phyloP scores from a whole-genome alignment of 352 stramenopile genomes.

The Blastocystis sp. region DNA sequence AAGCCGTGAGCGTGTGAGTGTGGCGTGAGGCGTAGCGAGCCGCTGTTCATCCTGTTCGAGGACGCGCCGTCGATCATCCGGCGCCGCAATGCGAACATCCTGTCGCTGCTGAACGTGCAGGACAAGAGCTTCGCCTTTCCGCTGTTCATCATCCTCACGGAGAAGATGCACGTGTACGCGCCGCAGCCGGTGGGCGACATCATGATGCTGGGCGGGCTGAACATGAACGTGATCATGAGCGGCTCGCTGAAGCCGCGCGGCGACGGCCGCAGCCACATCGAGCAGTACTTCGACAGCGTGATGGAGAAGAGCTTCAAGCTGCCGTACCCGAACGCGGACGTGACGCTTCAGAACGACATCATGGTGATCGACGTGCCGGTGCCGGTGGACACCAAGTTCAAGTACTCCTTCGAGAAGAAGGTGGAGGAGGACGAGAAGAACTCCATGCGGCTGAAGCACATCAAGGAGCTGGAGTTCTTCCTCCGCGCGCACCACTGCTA shows the following conservation, averaged over 20 bases:
- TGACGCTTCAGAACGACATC: slow-evolving; percentile 64
- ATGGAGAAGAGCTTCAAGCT: slow-evolving; percentile 50
- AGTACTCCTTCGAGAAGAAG: slow-evolving; percentile 60
- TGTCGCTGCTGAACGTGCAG: slow-evolving; percentile 57
- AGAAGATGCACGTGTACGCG: slow-evolving; percentile 21
- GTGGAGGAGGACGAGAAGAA: slow-evolving; percentile 63
- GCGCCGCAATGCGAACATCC: slow-evolving; percentile 57
- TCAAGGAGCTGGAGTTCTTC: slow-evolving; percentile 68
- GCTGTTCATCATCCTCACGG: slow-evolving; percentile 59
- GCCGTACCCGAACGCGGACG: slow-evolving; percentile 23
- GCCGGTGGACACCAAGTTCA: slow-evolving; percentile 44
- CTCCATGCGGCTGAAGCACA: slow-evolving; percentile 47
- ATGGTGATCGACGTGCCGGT: slow-evolving; percentile 68
- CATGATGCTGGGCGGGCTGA: slow-evolving; percentile 56
- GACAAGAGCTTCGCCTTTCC: slow-evolving; percentile 50
- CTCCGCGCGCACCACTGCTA: slow-evolving; percentile 48
- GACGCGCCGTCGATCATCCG: slow-evolving; percentile 41
- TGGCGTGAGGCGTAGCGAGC: neutral
- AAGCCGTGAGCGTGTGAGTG: neutral
- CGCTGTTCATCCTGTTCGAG: slow-evolving; percentile 65
- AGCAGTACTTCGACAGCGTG: slow-evolving; percentile 67
- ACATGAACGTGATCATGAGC: slow-evolving; percentile 55
- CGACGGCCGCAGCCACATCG: slow-evolving; percentile 42
- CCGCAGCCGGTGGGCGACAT: slow-evolving; percentile 8
- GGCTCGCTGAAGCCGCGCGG: neutral